Base-by-base conservation (phyloP, 202 grass and related monocot genomes). In the Elaeis oleifera region DNA sequence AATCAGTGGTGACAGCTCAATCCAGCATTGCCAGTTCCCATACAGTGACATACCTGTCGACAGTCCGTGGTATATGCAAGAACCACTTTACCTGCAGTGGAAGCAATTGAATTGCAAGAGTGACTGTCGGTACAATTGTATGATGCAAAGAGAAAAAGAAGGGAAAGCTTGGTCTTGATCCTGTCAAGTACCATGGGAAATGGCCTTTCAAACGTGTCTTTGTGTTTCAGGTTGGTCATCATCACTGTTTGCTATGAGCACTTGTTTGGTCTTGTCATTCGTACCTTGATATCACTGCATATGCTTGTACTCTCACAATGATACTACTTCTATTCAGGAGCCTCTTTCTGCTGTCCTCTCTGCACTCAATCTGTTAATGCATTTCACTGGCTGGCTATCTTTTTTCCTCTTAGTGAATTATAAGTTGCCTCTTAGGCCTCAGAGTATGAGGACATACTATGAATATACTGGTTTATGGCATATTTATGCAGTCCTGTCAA, bases 161-260 rank as follows among this genome's bases (percentile, higher is more conserved):
- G 0, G 70, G 76, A 53, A 76, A 74, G 71, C 73, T 71, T 72
- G 92, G 87, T 27, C 82, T 86, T 0, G 63, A 8, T 51, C 76
- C 84, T 76, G 76, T 88, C 48, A 96, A 96, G 58, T 96, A 91
- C 80, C 91, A 91, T 81, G 92, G 92, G 57, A 91, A 89, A 65
- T 97, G 92, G 92, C 88, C 92, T 5, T 89, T 86, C 61, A 73
- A 73, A 31, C 82, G 82, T 74, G 65, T 85, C 74, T 89, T 66
- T 51, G 54, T 89, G 9, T 89, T 97, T 63, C 84, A 97, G 88
- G 92, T 85, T 61, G 65, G 26, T 50, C 16, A 58, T 20, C 0
- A 0, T 44, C 2, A 44, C 36, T 0, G 36, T 44, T 44, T 9
- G 0, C 4, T 28, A 3, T 3, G 1, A 1, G 1, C 3, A n/a